Base-by-base conservation (phyloP, 1,139 yeast genomes). In the Schizosaccharomyces versatilis region DNA sequence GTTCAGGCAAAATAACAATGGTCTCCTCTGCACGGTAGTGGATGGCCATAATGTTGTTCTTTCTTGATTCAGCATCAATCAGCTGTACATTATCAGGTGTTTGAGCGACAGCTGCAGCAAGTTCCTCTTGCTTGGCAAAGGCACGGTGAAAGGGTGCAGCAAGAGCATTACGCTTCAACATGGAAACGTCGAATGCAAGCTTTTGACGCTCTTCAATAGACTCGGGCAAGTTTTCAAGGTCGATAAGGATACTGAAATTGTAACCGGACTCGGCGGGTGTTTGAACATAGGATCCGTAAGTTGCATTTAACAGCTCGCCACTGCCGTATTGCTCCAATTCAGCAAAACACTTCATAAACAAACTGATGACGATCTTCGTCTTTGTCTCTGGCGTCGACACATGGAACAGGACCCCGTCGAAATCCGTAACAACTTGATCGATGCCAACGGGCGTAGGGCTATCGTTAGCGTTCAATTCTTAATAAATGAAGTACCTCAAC, bases 131-230 rank as follows among this genome's bases (percentile, higher is more conserved):
- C 66, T 88, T 76, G 44, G 70, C 70, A 62, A 93, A 88, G 0
- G 98, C 96, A 61, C 76, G 70, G 61, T 85, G 85, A 67, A 90
- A 90, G 17, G 98, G 95, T 12, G 95, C 93, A 44, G 96, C 94
- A 72, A 90, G 76, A 53, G 90, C 77, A 64, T 84, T 80, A 65
- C 96, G 78, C 67, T 88, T 88, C 64, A 90, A 72, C 58, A 84
- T 71, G 2, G 95, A 75, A 59, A 86, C 70, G 61, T 80, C 79
- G 47, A 49, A 73, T 74, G 32, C 32, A n/a, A 44, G 14, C 81
- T 53, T 73, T 78, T 58, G 49, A 48, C 7, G 15, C 39, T 38
- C 15, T 36, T 32, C 40, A 10, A 32, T n/a, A 19, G 64, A n/a
- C 38, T 12, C 19, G 38, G 24, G 51, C 10, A 38, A 12, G 52